Percentiles rank a stretch among this genome's conserved stretches.
Conservation (phyloP, 2,329 filamentous ascomycete genomes). For the Phyllosticta citribraziliensis region DNA sequence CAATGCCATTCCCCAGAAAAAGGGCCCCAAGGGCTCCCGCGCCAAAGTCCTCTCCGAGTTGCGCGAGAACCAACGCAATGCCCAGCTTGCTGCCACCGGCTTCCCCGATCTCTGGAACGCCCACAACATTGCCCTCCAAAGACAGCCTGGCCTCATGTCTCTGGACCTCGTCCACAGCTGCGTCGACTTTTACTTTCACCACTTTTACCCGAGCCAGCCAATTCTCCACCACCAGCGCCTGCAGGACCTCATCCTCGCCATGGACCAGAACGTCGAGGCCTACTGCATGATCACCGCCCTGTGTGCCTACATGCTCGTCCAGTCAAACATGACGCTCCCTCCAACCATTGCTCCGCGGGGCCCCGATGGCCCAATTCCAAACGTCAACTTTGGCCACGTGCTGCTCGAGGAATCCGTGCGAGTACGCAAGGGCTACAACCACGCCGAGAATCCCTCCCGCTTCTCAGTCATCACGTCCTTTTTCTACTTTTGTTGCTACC, state of each 20-base stretch:
- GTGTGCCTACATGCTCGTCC: constrained; percentile 39
- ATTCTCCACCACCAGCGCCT: constrained; percentile 43
- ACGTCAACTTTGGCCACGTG: constrained; percentile 40
- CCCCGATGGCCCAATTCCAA: constrained; percentile 16
- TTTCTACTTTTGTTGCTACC: constrained; percentile 51
- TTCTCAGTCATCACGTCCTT: constrained; percentile 53
- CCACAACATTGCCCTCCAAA: constrained; percentile 30
- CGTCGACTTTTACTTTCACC: constrained; percentile 51
- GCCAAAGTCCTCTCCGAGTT: constrained; percentile 55
- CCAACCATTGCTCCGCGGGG: constrained; percentile 40
- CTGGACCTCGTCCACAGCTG: constrained; percentile 43
- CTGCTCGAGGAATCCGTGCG: constrained; percentile 50
- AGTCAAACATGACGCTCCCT: constrained; percentile 37
- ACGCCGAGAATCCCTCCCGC: constrained; percentile 46
- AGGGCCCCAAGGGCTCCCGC: constrained; percentile 52
- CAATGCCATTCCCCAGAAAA: constrained; percentile 55
- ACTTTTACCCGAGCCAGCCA: constrained; percentile 56
- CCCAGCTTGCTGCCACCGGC: constrained; percentile 34
- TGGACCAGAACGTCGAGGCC: constrained; percentile 44
- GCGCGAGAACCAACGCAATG: constrained; percentile 40
- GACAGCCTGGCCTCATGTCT: constrained; percentile 40
- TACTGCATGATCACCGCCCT: constrained; percentile 47
- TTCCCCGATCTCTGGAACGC: constrained; percentile 31
- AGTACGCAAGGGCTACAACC: constrained; percentile 47
- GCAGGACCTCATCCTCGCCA: constrained; percentile 44